phyloP scores from a whole-genome alignment of 768 basidiomycete genomes.

The Amanita subjunquillea region DNA sequence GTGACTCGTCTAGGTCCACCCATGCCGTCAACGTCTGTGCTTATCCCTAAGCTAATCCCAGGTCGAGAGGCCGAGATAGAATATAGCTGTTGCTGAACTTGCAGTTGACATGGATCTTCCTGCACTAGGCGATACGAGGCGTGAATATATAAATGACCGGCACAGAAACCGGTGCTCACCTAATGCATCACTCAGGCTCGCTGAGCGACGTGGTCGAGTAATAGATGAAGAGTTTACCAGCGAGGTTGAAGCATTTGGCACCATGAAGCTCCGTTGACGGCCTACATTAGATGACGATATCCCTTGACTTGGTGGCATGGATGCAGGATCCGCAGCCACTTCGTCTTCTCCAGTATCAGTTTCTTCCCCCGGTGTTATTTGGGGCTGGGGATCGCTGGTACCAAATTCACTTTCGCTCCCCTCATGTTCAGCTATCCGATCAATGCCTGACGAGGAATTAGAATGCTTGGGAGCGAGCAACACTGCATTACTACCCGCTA shows the following conservation, averaged over 20 bases:
- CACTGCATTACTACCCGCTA: conserved; percentile 8
- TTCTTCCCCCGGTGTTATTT: conserved; percentile 16
- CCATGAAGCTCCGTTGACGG: conserved; percentile 9
- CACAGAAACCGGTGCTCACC: conserved; percentile 19
- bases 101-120: conserved; percentile 26
- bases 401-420: conserved; percentile 27
- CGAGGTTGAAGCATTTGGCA: conserved; percentile 14
- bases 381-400: conserved; percentile 16
- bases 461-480: conserved; percentile 19
- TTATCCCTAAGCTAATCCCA: conserved; percentile 24
- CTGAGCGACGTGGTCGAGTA: conserved; percentile 63
- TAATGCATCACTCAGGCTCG: conserved; percentile 62
- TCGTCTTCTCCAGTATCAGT: conserved; percentile 24
- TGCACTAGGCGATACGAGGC: conserved; percentile 17
- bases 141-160: neutral
- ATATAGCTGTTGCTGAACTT: conserved; percentile 25
- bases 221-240: conserved; percentile 33
- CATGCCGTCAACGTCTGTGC: conserved; percentile 17
- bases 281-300: conserved; percentile 12
- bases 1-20: conserved; percentile 26
- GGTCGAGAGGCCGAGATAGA: conserved; percentile 19
- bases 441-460: conserved; percentile 21
- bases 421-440: conserved; percentile 36
- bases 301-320: conserved; percentile 12
- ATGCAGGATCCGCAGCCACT: conserved; percentile 15